Base-by-base conservation (phyloP, 495 filamentous ascomycete genomes). In the Lentithecium fluviatile region DNA sequence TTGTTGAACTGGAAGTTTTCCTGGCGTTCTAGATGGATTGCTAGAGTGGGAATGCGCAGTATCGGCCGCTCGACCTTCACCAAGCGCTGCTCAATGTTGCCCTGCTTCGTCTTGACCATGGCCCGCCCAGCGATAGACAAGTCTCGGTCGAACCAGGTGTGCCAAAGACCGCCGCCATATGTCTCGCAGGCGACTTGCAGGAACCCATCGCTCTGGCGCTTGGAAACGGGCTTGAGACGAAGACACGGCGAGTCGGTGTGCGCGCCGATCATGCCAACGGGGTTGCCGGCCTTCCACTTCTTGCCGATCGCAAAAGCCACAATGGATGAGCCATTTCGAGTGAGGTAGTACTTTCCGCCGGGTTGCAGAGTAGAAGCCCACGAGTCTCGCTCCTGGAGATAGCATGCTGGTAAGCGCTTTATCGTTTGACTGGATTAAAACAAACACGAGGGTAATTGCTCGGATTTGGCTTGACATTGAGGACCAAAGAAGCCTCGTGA, bases 271-370 rank as follows among this genome's bases (percentile, higher is more conserved):
- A 97, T 94, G 69, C 88, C 85, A 70, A 99, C 88, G 10, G 93
- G 84, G 73, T 96, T 96, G 50, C 94, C 94, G 6, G 95, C 85
- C 83, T 85, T 85, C 94, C 94, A 99, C 78, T 87, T 85, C 70
- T 84, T 84, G 54, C 94, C 94, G 66, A 99, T 87, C 55, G 90
- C 88, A 74, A 99, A 99, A 53, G 95, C 94, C 40, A 97, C 82
- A 61, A 99, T 87, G 29, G 95, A 92, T 24, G 93, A 95, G 55
- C 83, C 87, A 76, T 99, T 99, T 45, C 94, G 85, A 42, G 94
- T 99, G 67, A 97, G 80, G 76, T 89, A 97, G 74, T 97, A 99
- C 74, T 93, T 96, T 48, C 94, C 93, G 54, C 93, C 94, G 23
- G 90, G 89, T 58, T 84, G 81, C 61, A 96, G 83, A 36, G 77